Conservation (phyloP, 2,329 filamentous ascomycete species). For the Elsinoe batatas region DNA sequence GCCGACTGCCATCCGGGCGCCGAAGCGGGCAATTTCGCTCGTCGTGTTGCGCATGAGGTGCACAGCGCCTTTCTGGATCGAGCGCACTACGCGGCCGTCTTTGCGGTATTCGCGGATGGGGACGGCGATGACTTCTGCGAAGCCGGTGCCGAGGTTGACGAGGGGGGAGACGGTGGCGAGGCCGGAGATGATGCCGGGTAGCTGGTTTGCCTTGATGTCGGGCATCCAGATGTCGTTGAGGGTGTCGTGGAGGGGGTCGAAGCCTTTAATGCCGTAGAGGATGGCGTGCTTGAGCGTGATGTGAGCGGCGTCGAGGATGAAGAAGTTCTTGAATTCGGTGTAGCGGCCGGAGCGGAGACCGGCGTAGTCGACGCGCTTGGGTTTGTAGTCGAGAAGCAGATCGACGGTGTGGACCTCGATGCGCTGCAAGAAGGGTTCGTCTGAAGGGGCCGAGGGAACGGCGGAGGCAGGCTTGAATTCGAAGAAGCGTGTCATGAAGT, state of each 20-base stretch:
- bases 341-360: conserved; percentile 87
- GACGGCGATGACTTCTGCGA: conserved; percentile 77
- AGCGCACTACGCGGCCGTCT: conserved; percentile 83
- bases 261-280: conserved; percentile 82
- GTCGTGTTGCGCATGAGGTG: conserved; percentile 90
- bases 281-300: conserved; percentile 83
- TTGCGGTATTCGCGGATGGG: conserved; percentile 89
- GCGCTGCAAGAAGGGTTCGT: conserved; percentile 65
- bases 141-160: conserved; percentile 80
- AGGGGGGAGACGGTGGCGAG: conserved; percentile 82
- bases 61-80: conserved; percentile 79
- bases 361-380: conserved; percentile 92
- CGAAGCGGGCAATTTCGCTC: conserved; percentile 85
- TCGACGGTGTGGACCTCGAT: conserved; percentile 77
- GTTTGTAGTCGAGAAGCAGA: conserved; percentile 90
- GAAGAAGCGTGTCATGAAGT: conserved; percentile 96
- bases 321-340: conserved; percentile 97
- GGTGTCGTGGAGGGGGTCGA: conserved; percentile 78
- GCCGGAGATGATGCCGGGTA: conserved; percentile 79
- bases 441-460: conserved; percentile 34
- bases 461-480: conserved; percentile 79
- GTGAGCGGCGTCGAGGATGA: conserved; percentile 79
- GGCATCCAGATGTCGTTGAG: conserved; percentile 96
- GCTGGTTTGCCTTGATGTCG: conserved; percentile 79
- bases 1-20: conserved; percentile 87